Evolutionary conservation across 768 basidiomycete genomes (phyloP), one percentile per base, ranked within the genome.

Genomic region (Boletus rubropictus): DNA sequence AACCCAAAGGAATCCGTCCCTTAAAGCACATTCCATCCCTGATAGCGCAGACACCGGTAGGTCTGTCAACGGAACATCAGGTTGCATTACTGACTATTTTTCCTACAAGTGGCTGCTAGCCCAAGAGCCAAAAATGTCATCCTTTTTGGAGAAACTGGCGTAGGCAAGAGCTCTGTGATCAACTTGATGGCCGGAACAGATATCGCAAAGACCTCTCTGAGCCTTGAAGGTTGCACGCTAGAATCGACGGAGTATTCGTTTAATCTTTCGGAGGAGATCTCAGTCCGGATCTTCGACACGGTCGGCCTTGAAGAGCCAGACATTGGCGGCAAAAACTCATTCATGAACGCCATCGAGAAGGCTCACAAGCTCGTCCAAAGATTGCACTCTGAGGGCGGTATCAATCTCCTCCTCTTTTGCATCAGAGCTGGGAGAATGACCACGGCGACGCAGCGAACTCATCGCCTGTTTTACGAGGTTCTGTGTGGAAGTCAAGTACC

Each of bases 401-500:
- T 56, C 33, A 44, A 56, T 17, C 50, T 56, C 22, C 46, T 56
- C 15, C 28, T 56, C 2, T 56, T 57, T 39, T 56, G 55, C 31
- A 18, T 56, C 22, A 29, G 41, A 14, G 39, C n/a, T 1, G 39
- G 39, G 1, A 34, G 55, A 6, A n/a, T 56, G 24, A 56, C 55
- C 1, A 2, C 15, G 4, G 22, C 50, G 1, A 18, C 27, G 29
- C 55, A 56, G 20, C 36, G 44, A 12, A 52, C n/a, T n/a, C n/a
- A n/a, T n/a, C n/a, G n/a, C n/a, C n/a, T n/a, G n/a, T n/a, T n/a
- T n/a, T n/a, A n/a, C n/a, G 54, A 56, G n/a, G 15, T 55, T 21
- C 10, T 56, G 18, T 52, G 55, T 17, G 50, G 5, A 3, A 31
- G 35, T 24, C 22, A 41, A 6, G 54, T 49, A 4, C 54, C 47